These are phyloP conservation scores for Thoreauomyces humboldtii DNA, from an alignment of 192 early-diverging fungal genomes.

Conservation along the genomic window DNA sequence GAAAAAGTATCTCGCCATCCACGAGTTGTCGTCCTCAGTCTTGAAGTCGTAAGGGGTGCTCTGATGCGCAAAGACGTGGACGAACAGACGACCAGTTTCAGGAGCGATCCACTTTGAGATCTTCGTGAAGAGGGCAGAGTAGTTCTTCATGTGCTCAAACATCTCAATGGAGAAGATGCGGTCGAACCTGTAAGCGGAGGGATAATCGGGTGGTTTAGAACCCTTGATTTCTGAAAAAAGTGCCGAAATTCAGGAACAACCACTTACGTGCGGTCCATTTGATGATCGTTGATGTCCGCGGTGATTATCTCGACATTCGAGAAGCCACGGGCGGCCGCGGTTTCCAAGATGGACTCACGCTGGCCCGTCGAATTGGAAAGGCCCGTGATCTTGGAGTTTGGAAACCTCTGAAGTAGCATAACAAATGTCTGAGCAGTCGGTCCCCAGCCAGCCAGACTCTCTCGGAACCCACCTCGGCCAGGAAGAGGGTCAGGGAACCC, in stretches of 20 bases:
- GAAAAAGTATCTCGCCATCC: conserved; percentile 63
- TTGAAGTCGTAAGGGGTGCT: conserved; percentile 59
- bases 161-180: conserved; percentile 58
- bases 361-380: conserved; percentile 63
- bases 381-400: conserved; percentile 51
- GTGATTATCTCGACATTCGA: conserved; percentile 57
- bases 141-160: conserved; percentile 72
- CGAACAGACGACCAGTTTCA: conserved; percentile 56
- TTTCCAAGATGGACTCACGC: conserved; percentile 44
- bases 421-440: not conserved
- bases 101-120: conserved; percentile 56
- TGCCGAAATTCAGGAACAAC: not conserved
- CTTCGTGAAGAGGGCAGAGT: conserved; percentile 50
- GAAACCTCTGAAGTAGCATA: conserved; percentile 53
- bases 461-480: conserved; percentile 61
- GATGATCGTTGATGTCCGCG: conserved; percentile 52
- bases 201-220: not conserved
- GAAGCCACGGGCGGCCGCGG: conserved; percentile 40
- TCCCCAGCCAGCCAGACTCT: not conserved
- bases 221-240: not conserved
- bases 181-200: conserved; percentile 42
- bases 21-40: conserved; percentile 47
- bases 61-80: conserved; percentile 61
- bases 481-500: conserved; percentile 56
- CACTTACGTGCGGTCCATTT: conserved; percentile 34